phyloP scores from a whole-genome alignment of 2,329 filamentous ascomycete genomes.

The Tolypocladium ovalisporum region DNA sequence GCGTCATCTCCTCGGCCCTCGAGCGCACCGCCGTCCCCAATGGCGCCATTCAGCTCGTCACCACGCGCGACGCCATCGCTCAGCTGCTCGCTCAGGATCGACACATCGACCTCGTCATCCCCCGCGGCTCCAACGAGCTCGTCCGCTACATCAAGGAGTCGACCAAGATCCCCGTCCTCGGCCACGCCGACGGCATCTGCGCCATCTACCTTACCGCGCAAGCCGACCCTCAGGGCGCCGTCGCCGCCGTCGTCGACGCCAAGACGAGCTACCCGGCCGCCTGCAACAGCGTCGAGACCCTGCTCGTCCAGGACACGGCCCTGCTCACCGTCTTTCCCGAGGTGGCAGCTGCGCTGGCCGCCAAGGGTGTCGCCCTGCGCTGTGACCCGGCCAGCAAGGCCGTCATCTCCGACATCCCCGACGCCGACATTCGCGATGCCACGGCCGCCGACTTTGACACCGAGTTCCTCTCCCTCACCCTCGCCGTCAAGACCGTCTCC shows the following conservation, averaged over 20 bases:
- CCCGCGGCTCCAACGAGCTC: slow-evolving; percentile 80
- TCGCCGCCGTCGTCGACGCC: slow-evolving; percentile 72
- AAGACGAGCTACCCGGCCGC: slow-evolving; percentile 93
- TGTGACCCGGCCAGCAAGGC: slow-evolving; percentile 64
- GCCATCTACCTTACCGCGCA: slow-evolving; percentile 73
- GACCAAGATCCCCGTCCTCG: slow-evolving; percentile 90
- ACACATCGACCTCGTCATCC: slow-evolving; percentile 91
- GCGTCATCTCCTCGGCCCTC: slow-evolving; percentile 71
- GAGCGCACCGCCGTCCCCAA: slow-evolving; percentile 65
- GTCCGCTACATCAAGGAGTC: slow-evolving; percentile 82
- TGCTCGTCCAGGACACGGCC: slow-evolving; percentile 69
- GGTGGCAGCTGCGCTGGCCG: slow-evolving; percentile 63
- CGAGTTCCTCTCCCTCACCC: slow-evolving; percentile 75
- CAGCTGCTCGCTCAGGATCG: slow-evolving; percentile 77
- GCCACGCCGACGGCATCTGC: slow-evolving; percentile 92
- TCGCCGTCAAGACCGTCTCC: slow-evolving; percentile 73
- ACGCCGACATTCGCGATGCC: slow-evolving; percentile 50
- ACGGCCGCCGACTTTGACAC: slow-evolving; percentile 67
- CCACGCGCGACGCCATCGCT: slow-evolving; percentile 81
- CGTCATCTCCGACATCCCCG: slow-evolving; percentile 39
- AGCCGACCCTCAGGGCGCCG: slow-evolving; percentile 61
- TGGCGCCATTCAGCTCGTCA: slow-evolving; percentile 84
- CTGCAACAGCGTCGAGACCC: slow-evolving; percentile 88
- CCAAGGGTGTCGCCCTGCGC: slow-evolving; percentile 68
- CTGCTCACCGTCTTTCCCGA: slow-evolving; percentile 56